Evolutionary conservation across 305 asterid species (phyloP), one percentile per base, ranked within the genome.

Genomic region (Rubia balearica): DNA sequence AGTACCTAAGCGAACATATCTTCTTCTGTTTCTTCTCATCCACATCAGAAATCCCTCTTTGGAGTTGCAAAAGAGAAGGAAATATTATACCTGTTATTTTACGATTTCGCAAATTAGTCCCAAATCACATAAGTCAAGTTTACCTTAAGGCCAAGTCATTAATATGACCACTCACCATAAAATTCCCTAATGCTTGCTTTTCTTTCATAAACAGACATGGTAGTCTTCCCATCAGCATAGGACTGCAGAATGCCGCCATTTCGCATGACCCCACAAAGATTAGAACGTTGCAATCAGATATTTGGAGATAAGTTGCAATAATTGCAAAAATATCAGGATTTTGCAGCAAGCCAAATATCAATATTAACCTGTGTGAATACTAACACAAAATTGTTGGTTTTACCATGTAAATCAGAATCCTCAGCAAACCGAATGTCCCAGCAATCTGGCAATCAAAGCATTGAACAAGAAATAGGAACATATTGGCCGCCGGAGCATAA

Each of bases 11-110:
- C 5, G 82, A 67, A 56, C 80, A 78, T 21, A 72, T 62, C 73
- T 73, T 75, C 74, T 73, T 81, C 78, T 81, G 84, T 59, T 81
- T 77, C 33, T 40, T 68, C 30, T 72, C 80, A 59, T 81, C 84
- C 24, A 75, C 53, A 33, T 81, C 82, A 27, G 84, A 72, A 64
- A 81, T 78, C 74, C 80, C 82, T 65, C 70, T 74, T 81, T 72
- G 82, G 64, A 81, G 80, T 81, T 81, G 82, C 78, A 75, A 61
- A 14, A 80, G 56, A 33, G 84, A 81, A 36, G 82, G 80, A 46
- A 81, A 75, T 21, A 81, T 77, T 21, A 75, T 56, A 19, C 77
- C 84, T 81, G 71, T 57, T 59, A n/a, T 17, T 3, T 16, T 61
- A 40, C 8, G 51, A 51, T 51, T 16, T 51, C 8, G 59, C 12